Evolutionary conservation across 257 asterid species (phyloP), one percentile per base, ranked within the genome.

Genomic region (Solanum verrucosum): DNA sequence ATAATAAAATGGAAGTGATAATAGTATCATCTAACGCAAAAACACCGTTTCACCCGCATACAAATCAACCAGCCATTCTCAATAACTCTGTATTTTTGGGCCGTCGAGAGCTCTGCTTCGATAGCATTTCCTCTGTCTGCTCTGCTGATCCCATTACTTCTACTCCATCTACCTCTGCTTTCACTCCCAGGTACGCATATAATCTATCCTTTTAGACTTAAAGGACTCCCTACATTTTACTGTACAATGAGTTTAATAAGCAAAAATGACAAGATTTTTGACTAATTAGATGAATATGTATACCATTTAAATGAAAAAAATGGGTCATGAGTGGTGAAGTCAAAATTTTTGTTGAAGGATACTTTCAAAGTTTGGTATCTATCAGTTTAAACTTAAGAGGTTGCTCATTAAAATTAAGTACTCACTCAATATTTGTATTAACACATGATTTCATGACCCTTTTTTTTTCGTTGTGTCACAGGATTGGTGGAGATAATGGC

Each of bases 81-180:
- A 42, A 27, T 14, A 27, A 42, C 63, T 78, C 68, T 3, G 29
- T 81, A 0, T 84, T 89, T 46, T 86, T 93, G 68, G 94, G 98
- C 89, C 98, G 99, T 71, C 98, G 98, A 77, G 93, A 92, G 90
- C 98, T 96, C 91, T 95, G 95, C 93, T 93, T 94, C 92, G 92
- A 91, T 29, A 87, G 91, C 84, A 59, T 89, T 87, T 90, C 92
- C 16, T 88, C 93, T 16, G 84, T 70, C 72, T 92, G 91, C 89
- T 90, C 93, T 11, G 91, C 91, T 37, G 86, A 87, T 35, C 68
- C 90, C 91, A 89, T 88, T 79, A 89, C 90, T n/a, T 89, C 86
- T 75, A 90, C 90, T 63, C 92, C 93, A 34, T 75, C 87, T 88
- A 38, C 89, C 18, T 90, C 91, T 10, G 27, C 84, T 78, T 86